Evolutionary conservation across 2,329 filamentous ascomycete species (phyloP).

Genomic region (Colletotrichum chlorophyti): DNA sequence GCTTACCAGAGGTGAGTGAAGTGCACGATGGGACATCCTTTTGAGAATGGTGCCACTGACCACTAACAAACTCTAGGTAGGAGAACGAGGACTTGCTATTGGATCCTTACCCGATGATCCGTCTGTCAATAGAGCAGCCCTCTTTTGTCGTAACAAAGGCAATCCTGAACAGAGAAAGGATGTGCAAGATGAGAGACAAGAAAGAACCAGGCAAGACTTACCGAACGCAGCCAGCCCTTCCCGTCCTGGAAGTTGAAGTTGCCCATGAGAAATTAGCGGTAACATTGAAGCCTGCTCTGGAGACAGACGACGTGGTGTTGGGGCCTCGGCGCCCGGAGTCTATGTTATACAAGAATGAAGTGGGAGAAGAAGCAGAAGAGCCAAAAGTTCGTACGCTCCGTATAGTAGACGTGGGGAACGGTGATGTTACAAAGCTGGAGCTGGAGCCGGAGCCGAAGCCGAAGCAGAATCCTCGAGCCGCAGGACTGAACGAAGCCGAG

Average conservation of each 20-base stretch:
- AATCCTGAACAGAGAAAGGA: neutral
- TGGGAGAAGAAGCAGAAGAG: neutral
- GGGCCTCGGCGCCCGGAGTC: slow-evolving; percentile 10
- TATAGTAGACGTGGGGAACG: neutral
- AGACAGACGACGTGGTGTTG: neutral
- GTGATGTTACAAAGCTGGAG: neutral
- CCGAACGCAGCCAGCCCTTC: slow-evolving; percentile 7
- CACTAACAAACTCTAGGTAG: too few species aligned
- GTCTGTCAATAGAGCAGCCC: too few species aligned
- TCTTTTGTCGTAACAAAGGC: too few species aligned
- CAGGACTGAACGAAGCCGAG: neutral
- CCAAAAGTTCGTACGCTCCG: neutral
- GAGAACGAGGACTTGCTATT: too few species aligned
- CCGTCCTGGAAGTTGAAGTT: too few species aligned
- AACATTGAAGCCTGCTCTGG: neutral
- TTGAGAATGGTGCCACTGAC: neutral
- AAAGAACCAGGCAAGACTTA: neutral
- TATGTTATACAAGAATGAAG: slow-evolving; percentile 14
- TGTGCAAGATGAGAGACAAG: neutral
- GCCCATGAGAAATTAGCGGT: too few species aligned
- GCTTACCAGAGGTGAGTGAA: too few species aligned
- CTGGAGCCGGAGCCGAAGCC: too few species aligned
- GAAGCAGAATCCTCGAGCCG: slow-evolving; percentile 1
- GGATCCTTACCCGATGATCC: too few species aligned
- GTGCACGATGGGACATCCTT: neutral